Percentiles rank a stretch among this genome's conserved stretches.
These are phyloP conservation scores for Teratosphaeria viscida DNA, from an alignment of 2,329 filamentous ascomycete species.

Conservation along the genomic window DNA sequence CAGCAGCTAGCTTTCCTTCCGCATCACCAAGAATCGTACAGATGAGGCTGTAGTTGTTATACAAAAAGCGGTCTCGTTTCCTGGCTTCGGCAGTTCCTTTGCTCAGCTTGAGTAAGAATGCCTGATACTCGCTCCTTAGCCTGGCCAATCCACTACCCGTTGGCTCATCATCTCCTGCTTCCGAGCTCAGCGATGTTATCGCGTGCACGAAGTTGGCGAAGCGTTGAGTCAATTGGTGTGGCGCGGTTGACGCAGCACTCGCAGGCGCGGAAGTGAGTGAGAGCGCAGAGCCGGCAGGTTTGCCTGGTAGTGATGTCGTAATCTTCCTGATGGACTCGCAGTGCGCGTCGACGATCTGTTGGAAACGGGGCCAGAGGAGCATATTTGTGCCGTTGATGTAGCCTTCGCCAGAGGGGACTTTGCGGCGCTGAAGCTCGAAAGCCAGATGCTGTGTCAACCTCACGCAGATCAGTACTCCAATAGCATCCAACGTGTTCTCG, in stretches of 20 bases:
- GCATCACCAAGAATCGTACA: slow-evolving; percentile 73
- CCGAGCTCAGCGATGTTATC: slow-evolving; percentile 71
- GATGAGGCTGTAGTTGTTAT: slow-evolving; percentile 94
- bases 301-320: slow-evolving; percentile 37
- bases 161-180: slow-evolving; percentile 89
- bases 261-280: slow-evolving; percentile 44
- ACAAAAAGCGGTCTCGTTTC: slow-evolving; percentile 78
- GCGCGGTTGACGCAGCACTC: slow-evolving; percentile 62
- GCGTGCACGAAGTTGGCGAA: slow-evolving; percentile 88
- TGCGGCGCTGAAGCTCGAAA: slow-evolving; percentile 84
- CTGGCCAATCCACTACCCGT: slow-evolving; percentile 70
- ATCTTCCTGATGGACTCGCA: slow-evolving; percentile 69
- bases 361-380: slow-evolving; percentile 91
- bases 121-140: slow-evolving; percentile 70
- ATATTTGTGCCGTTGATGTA: slow-evolving; percentile 95
- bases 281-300: slow-evolving; percentile 43
- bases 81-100: slow-evolving; percentile 65
- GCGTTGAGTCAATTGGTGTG: slow-evolving; percentile 85
- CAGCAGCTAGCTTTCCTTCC: slow-evolving; percentile 59
- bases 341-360: slow-evolving; percentile 86
- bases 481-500: slow-evolving; percentile 66
- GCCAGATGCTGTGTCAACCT: slow-evolving; percentile 87
- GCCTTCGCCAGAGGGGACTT: slow-evolving; percentile 75
- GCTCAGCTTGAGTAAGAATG: slow-evolving; percentile 67
- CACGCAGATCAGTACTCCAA: slow-evolving; percentile 84